Conservation (phyloP, 768 basidiomycete genomes). For the Rhodotorula paludigena region DNA sequence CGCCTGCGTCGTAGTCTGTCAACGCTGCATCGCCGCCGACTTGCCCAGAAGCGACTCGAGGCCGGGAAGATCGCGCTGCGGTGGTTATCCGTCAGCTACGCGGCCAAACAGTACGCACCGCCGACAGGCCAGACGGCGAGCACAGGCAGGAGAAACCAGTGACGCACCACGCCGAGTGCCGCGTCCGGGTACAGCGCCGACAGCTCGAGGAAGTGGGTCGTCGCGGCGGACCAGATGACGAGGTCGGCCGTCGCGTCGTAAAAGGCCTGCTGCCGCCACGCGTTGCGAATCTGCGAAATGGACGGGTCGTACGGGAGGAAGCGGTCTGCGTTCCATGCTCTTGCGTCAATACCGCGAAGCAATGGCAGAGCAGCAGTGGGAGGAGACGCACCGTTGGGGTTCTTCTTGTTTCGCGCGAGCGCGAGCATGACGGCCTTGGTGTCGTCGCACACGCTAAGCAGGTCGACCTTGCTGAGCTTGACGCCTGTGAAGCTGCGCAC, state of each 20-base stretch:
- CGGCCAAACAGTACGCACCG: neutral
- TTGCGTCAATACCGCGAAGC: neutral
- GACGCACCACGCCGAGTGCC: conserved; percentile 15
- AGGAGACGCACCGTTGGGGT: neutral
- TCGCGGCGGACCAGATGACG: conserved; percentile 30
- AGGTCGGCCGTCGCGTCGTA: conserved; percentile 17
- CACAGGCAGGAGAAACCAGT: neutral
- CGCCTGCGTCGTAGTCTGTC: too few species aligned
- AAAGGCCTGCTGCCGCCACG: conserved; percentile 28
- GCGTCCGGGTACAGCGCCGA: conserved; percentile 14
- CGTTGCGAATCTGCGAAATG: conserved; percentile 26
- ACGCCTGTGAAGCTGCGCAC: conserved; percentile 28
- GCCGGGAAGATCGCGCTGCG: conserved; percentile 11
- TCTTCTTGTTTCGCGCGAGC: conserved; percentile 8
- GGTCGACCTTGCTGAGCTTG: conserved; percentile 17
- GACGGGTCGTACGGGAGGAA: conserved; percentile 32
- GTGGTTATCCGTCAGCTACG: neutral
- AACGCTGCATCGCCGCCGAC: neutral
- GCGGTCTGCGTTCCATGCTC: neutral
- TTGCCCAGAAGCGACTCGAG: conserved; percentile 1
- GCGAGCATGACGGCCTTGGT: conserved; percentile 23
- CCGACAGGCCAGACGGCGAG: too few species aligned
- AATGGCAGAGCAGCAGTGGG: neutral
- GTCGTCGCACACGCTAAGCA: conserved; percentile 25
- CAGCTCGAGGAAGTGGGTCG: conserved; percentile 34